Evolutionary conservation across 2,329 filamentous ascomycete species (phyloP).

Genomic region (Colletotrichum plurivorum): DNA sequence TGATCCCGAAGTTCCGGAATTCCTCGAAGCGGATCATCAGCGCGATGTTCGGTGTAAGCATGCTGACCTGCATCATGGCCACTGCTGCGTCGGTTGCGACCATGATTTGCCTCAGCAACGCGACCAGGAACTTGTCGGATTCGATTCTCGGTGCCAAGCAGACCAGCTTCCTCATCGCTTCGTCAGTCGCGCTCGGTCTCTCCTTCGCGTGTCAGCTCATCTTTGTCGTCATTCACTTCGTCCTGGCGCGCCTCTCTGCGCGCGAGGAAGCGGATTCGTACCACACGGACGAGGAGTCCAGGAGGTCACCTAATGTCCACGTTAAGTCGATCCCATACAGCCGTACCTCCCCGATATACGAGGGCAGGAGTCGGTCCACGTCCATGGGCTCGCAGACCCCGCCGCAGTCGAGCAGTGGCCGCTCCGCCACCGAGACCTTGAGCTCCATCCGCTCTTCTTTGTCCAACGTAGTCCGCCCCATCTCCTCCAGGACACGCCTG

Average conservation of each 20-base stretch:
- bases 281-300: slow-evolving; percentile 51
- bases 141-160: slow-evolving; percentile 51
- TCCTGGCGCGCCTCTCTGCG: slow-evolving; percentile 52
- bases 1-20: slow-evolving; percentile 43
- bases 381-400: slow-evolving; percentile 57
- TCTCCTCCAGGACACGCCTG: slow-evolving; percentile 70
- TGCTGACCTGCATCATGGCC: slow-evolving; percentile 60
- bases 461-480: slow-evolving; percentile 65
- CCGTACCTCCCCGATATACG: slow-evolving; percentile 53
- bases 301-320: slow-evolving; percentile 50
- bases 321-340: slow-evolving; percentile 69
- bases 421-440: slow-evolving; percentile 61
- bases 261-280: slow-evolving; percentile 47
- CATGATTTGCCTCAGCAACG: slow-evolving; percentile 57
- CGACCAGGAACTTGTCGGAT: slow-evolving; percentile 45
- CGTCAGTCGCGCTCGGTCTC: slow-evolving; percentile 60
- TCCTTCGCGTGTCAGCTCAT: slow-evolving; percentile 63
- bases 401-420: slow-evolving; percentile 60
- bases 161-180: slow-evolving; percentile 57
- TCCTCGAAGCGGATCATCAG: slow-evolving; percentile 46
- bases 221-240: slow-evolving; percentile 62
- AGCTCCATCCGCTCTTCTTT: slow-evolving; percentile 64
- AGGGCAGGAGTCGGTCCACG: slow-evolving; percentile 41
- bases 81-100: slow-evolving; percentile 60
- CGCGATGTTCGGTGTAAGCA: slow-evolving; percentile 54